These are phyloP conservation scores for Phaeolepiota aurea DNA, from an alignment of 768 basidiomycete species.

Conservation along the genomic window DNA sequence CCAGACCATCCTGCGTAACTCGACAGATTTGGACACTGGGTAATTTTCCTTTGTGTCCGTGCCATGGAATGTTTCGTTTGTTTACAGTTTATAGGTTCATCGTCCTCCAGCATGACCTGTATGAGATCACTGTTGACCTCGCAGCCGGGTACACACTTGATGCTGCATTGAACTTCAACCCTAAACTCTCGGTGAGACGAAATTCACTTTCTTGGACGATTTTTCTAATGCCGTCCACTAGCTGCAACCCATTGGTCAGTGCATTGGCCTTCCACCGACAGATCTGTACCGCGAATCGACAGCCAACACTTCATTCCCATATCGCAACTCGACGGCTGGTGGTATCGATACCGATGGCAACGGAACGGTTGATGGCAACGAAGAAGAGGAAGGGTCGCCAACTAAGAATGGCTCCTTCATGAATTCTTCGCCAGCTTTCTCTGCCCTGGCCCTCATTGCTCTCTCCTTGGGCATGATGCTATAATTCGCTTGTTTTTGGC, in stretches of 20 bases:
- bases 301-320: conserved; percentile 60
- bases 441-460: neutral
- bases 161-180: conserved; percentile 58
- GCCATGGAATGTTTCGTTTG: conserved; percentile 1
- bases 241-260: conserved; percentile 73
- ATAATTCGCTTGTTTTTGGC: no score
- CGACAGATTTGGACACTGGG: conserved; percentile 53
- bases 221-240: conserved; percentile 13
- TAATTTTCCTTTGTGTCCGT: conserved; percentile 16
- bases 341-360: conserved; percentile 31
- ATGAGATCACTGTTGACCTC: conserved; percentile 78
- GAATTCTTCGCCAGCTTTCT: neutral
- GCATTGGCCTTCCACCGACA: conserved; percentile 50
- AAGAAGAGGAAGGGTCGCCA: conserved; percentile 7
- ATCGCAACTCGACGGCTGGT: conserved; percentile 25
- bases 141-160: conserved; percentile 83
- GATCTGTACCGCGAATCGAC: conserved; percentile 85
- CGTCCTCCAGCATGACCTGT: conserved; percentile 85
- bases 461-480: neutral
- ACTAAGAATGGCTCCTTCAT: neutral
- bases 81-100: conserved; percentile 50
- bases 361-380: conserved; percentile 25
- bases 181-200: conserved; percentile 53
- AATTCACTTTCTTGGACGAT: no score
- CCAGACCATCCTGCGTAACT: conserved; percentile 64